Conservation (phyloP, 2,329 filamentous ascomycete genomes). For the Eutypa lata region DNA sequence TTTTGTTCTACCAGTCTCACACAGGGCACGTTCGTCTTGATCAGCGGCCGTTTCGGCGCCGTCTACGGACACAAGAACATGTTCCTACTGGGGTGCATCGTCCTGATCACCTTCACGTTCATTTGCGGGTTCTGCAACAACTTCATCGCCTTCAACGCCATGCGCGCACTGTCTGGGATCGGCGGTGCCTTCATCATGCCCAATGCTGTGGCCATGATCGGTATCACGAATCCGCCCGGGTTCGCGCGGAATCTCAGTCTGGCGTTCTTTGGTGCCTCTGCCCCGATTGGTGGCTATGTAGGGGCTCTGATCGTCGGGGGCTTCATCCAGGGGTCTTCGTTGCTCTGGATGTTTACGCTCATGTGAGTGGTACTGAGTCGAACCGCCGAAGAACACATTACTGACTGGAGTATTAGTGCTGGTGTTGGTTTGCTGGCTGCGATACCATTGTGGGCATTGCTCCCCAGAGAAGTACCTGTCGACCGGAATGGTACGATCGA, state of each 20-base stretch:
- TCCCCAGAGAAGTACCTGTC: constrained; percentile 27
- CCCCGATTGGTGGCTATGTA: constrained; percentile 43
- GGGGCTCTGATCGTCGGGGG: constrained; percentile 38
- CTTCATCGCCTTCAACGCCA: constrained; percentile 30
- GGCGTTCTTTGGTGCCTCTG: constrained; percentile 44
- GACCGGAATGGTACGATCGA: constrained; percentile 36
- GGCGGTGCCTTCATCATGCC: constrained; percentile 51
- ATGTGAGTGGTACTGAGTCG: constrained; percentile 25
- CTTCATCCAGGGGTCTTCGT: constrained; percentile 32
- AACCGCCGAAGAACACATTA: no score
- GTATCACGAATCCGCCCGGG: constrained; percentile 45
- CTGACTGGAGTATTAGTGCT: no score
- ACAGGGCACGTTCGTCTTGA: constrained; percentile 50
- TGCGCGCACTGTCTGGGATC: constrained; percentile 42
- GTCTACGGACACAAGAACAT: constrained; percentile 50
- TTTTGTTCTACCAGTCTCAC: constrained; percentile 34
- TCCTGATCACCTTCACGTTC: constrained; percentile 41
- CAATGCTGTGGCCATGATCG: constrained; percentile 49
- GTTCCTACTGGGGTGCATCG: constrained; percentile 39
- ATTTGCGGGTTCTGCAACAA: constrained; percentile 41
- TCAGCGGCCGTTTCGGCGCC: constrained; percentile 49
- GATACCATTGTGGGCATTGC: constrained; percentile 9
- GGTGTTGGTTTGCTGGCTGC: constrained; percentile 14
- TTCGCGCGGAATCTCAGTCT: constrained; percentile 41
- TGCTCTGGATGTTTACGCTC: constrained; percentile 40